These are phyloP conservation scores for Naegleria lovaniensis DNA, from an alignment of 208 protist genomes.

Conservation along the genomic window DNA sequence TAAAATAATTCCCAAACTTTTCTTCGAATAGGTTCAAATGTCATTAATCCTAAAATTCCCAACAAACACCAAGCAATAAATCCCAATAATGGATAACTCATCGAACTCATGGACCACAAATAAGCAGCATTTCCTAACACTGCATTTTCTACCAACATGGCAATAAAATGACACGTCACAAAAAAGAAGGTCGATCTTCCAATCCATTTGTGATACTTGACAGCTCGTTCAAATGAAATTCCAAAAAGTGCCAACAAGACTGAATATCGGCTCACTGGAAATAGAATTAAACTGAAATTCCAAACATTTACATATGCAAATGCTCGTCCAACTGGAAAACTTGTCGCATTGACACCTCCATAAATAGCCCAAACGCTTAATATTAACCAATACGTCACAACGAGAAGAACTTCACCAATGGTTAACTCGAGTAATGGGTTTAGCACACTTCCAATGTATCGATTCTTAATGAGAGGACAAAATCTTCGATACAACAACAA, in stretches of 20 bases:
- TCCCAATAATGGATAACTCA: not conserved
- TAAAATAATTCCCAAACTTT: not conserved
- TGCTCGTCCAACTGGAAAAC: not conserved
- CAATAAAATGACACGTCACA: not conserved
- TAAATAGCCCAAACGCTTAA: not conserved
- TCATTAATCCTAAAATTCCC: not conserved
- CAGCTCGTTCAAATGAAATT: not conserved
- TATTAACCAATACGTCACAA: not conserved
- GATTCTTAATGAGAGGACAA: not conserved
- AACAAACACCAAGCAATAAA: not conserved
- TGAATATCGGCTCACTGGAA: not conserved
- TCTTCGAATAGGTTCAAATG: conserved; percentile 3
- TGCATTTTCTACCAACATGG: not conserved
- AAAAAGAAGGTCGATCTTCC: not conserved
- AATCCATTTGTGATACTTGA: conserved; percentile 2
- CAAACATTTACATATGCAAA: conserved; percentile 11
- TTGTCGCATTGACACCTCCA: not conserved
- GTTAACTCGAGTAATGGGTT: not conserved
- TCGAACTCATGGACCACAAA: not conserved
- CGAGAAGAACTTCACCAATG: not conserved
- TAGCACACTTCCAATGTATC: not conserved
- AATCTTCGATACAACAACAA: not conserved
- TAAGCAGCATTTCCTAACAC: not conserved
- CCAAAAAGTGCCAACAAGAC: not conserved
- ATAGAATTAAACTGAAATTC: conserved; percentile 8